These are phyloP conservation scores for Penstemon eatonii DNA, from an alignment of 257 asterid species.

Conservation along the genomic window DNA sequence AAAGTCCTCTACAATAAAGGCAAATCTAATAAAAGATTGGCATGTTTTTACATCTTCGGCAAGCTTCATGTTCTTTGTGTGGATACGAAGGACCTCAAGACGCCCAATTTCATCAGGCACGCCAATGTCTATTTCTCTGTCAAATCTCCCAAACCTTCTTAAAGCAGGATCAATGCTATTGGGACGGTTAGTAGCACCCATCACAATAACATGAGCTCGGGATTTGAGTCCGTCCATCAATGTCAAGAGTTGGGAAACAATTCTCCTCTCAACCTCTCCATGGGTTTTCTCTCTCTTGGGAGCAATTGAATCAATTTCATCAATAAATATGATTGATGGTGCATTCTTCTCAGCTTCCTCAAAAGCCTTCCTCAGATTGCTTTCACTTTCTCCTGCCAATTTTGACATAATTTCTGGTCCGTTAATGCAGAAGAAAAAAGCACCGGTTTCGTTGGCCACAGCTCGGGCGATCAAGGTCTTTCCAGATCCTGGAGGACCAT, in stretches of 20 bases:
- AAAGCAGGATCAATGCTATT: slow-evolving; percentile 91
- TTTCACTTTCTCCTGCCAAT: slow-evolving; percentile 92
- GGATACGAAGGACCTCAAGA: slow-evolving; percentile 90
- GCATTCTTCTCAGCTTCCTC: slow-evolving; percentile 83
- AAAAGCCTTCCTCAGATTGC: slow-evolving; percentile 91
- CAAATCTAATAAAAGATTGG: too few relatives aligned
- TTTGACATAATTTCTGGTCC: slow-evolving; percentile 52
- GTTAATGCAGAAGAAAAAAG: slow-evolving; percentile 53
- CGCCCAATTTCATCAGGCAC: slow-evolving; percentile 97
- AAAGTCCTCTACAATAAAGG: slow-evolving; percentile 1
- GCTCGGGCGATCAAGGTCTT: slow-evolving; percentile 89
- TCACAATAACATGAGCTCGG: slow-evolving; percentile 92
- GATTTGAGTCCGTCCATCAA: slow-evolving; percentile 92
- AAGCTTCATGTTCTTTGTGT: slow-evolving; percentile 95
- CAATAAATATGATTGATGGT: too few relatives aligned
- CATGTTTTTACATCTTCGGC: slow-evolving; percentile 58
- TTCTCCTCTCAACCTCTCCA: slow-evolving; percentile 95
- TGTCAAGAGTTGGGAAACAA: slow-evolving; percentile 90
- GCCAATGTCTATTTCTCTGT: slow-evolving; percentile 88
- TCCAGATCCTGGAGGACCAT: slow-evolving; percentile 93
- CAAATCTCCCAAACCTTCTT: slow-evolving; percentile 92
- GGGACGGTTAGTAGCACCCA: slow-evolving; percentile 92
- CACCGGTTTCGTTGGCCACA: slow-evolving; percentile 93
- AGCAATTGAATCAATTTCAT: slow-evolving; percentile 80
- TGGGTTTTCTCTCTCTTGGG: slow-evolving; percentile 90